Conservation (phyloP, 192 early-diverging fungal genomes). For the Coemansia furcata region DNA sequence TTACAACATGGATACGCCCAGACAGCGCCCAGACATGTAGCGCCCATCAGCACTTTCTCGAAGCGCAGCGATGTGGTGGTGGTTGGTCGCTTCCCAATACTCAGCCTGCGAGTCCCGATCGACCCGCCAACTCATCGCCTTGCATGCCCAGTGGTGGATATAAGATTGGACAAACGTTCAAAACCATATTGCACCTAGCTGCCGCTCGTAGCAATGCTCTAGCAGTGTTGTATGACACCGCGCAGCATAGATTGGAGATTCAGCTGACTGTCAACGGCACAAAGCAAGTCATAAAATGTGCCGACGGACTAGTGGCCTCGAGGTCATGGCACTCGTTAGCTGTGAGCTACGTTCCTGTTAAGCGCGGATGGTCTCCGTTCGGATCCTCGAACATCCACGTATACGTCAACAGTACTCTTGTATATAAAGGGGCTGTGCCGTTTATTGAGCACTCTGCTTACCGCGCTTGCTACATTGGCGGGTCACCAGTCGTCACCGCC, state of each 20-base stretch:
- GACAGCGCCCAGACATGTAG: neutral
- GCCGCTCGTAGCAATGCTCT: neutral
- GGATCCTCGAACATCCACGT: slow-evolving; percentile 33
- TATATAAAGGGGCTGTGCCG: slow-evolving; percentile 27
- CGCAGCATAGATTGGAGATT: slow-evolving; percentile 13
- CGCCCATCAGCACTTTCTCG: slow-evolving; percentile 22
- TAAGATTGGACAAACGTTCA: neutral
- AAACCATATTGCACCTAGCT: slow-evolving; percentile 13
- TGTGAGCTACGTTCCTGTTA: slow-evolving; percentile 29
- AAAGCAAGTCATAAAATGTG: slow-evolving; percentile 13
- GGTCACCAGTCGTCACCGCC: slow-evolving; percentile 3
- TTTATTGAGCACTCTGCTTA: slow-evolving; percentile 26
- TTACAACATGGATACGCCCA: slow-evolving; percentile 26
- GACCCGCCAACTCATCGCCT: neutral
- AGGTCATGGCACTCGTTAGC: slow-evolving; percentile 25
- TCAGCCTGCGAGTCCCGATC: neutral
- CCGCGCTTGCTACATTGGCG: slow-evolving; percentile 28
- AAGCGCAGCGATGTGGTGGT: slow-evolving; percentile 1
- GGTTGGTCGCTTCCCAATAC: slow-evolving; percentile 7
- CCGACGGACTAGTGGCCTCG: slow-evolving; percentile 11
- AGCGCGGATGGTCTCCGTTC: slow-evolving; percentile 48
- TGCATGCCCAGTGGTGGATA: neutral
- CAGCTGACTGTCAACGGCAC: slow-evolving; percentile 10
- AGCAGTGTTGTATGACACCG: slow-evolving; percentile 6
- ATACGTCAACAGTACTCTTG: slow-evolving; percentile 23